Evolutionary conservation across 2,329 filamentous ascomycete genomes (phyloP).

Genomic region (Rutstroemia sp.): DNA sequence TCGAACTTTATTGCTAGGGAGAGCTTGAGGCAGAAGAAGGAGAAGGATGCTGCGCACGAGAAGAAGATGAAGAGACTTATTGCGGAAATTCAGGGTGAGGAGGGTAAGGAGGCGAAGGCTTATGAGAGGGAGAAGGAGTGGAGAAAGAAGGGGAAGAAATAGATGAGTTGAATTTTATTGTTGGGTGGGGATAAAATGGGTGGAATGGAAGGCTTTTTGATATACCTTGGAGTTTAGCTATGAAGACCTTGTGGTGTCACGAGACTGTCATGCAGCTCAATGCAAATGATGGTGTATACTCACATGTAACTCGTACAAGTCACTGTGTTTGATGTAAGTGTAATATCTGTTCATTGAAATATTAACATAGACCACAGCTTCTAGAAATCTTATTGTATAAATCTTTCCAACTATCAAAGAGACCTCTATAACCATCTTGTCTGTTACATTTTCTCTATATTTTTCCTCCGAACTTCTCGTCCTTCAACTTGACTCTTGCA

Average conservation of each 20-base stretch:
- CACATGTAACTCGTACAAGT: too few species aligned
- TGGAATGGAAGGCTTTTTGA: not conserved
- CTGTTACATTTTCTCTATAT: not conserved
- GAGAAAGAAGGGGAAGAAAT: slow-evolving; percentile 58
- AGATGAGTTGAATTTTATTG: slow-evolving; percentile 1
- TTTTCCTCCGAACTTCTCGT: slow-evolving; percentile 6
- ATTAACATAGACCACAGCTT: too few species aligned
- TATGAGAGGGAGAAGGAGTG: slow-evolving; percentile 82
- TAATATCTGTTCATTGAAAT: too few species aligned
- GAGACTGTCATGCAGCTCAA: too few species aligned
- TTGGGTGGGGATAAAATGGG: not conserved
- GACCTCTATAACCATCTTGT: too few species aligned
- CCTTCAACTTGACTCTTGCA: slow-evolving; percentile 16
- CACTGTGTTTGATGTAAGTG: too few species aligned
- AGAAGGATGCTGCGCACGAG: slow-evolving; percentile 87
- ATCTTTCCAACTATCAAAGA: too few species aligned
- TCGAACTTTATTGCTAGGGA: slow-evolving; percentile 89
- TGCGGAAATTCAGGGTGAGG: slow-evolving; percentile 92
- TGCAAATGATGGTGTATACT: too few species aligned
- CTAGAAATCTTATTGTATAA: too few species aligned
- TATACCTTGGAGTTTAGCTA: not conserved
- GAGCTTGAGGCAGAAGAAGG: slow-evolving; percentile 86
- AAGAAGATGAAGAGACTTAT: slow-evolving; percentile 90
- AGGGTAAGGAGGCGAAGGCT: slow-evolving; percentile 75
- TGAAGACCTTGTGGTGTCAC: not conserved